Base-by-base conservation (phyloP, 192 early-diverging fungal genomes). In the Podila clonocystis region DNA sequence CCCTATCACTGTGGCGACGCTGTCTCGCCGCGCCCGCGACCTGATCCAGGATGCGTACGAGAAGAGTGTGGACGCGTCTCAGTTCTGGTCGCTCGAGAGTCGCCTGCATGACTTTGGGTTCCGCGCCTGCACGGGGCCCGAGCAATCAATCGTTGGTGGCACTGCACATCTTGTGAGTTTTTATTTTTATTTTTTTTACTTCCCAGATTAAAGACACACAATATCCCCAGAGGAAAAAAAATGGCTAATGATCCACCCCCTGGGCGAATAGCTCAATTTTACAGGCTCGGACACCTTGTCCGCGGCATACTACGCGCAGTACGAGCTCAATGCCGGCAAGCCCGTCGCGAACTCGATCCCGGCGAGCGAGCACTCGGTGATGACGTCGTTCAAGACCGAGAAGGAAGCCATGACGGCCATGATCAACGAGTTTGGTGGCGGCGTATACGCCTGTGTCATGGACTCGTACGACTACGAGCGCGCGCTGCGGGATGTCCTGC, bases 21-120 rank as follows among this genome's bases (percentile, higher is more conserved):
- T 94, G 22, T 95, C 95, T 3, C 83, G 94, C 28, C 84, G 93
- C 12, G 83, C 89, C 34, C 87, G 87, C 9, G 85, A 90, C 30
- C 58, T 85, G 11, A 91, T 95, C 58, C 85, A 90, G 30, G 71
- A 82, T 5, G 82, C 85, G 2, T 97, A 93, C 80, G 82, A 82
- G 5, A 78, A 83, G 62, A 86, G 91, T 29, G 94, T 94, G 1
- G 95, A 95, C 64, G 83, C 82, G 34, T 84, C 86, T 3, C 79
- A 58, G 17, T 72, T 70, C 60, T 88, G 86, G 87, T 82, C 88
- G 1, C 60, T 94, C 26, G 83, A 87, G 62, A 87, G 90, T 63
- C 88, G 93, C 19, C 83, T 97, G 62, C 94, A 97, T 62, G 95
- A 97, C 77, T 97, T 95, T 84, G 95, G 95, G n/a, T 97, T 97